These are phyloP conservation scores for Ganoderma boninense DNA, from an alignment of 1,284 basidiomycete species.

Conservation along the genomic window DNA sequence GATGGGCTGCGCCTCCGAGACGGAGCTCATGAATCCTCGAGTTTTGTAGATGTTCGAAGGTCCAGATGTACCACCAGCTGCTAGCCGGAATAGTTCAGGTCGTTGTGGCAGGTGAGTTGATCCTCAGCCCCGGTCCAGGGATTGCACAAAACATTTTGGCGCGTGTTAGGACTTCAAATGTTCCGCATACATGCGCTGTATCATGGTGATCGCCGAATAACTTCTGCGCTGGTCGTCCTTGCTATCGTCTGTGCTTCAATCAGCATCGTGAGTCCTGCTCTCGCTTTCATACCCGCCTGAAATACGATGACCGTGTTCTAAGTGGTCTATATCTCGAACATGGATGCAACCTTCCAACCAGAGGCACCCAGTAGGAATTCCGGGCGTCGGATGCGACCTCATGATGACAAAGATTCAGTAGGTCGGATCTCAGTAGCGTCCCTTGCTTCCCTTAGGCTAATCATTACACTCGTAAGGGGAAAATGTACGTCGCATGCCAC, in stretches of 20 bases:
- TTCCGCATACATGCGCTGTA: conserved; percentile 12
- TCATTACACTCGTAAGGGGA: not conserved
- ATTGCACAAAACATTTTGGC: not conserved
- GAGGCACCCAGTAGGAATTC: not conserved
- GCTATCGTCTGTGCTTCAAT: not conserved
- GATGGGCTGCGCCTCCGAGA: too few species aligned
- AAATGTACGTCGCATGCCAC: not conserved
- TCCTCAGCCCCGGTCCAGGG: not conserved
- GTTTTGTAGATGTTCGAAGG: not conserved
- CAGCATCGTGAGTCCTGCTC: not conserved
- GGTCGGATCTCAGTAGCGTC: not conserved
- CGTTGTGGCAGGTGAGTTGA: conserved; percentile 12
- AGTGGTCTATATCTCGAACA: not conserved
- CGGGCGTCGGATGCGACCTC: conserved; percentile 4
- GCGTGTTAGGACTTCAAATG: not conserved
- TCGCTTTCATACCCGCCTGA: not conserved
- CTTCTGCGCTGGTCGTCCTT: not conserved
- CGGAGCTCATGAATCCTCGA: not conserved
- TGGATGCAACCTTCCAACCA: not conserved
- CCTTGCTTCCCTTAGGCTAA: not conserved
- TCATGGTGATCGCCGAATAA: not conserved
- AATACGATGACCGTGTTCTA: not conserved
- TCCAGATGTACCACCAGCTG: conserved; percentile 20
- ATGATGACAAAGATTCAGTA: conserved; percentile 1
- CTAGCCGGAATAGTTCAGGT: conserved; percentile 10